phyloP scores from a whole-genome alignment of 2,329 filamentous ascomycete species.

The Beauveria caledonica region DNA sequence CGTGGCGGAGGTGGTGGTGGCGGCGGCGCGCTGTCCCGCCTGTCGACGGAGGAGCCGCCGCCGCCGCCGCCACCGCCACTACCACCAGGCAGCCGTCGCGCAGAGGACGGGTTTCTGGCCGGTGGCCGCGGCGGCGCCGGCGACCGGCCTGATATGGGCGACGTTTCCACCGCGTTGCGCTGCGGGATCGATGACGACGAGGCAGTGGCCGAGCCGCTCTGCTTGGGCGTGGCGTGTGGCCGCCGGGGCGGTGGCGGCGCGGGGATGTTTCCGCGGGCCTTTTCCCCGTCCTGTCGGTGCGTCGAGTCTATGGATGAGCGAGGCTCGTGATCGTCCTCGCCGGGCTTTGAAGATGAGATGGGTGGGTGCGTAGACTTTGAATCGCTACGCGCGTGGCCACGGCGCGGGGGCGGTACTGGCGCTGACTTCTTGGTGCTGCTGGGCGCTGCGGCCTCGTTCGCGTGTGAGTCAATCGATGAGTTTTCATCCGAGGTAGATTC shows the following conservation, averaged over 20 bases:
- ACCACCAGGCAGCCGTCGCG: constrained; percentile 35
- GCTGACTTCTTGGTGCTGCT: constrained; percentile 33
- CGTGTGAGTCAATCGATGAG: constrained; percentile 19
- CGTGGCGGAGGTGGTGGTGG: constrained; percentile 42
- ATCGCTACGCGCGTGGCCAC: constrained; percentile 38
- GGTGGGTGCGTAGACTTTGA: constrained; percentile 25
- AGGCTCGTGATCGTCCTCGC: constrained; percentile 31
- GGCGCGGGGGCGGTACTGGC: constrained; percentile 44
- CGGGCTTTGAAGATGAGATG: constrained; percentile 13
- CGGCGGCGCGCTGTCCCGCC: constrained; percentile 23
- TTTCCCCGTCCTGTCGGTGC: constrained; percentile 36
- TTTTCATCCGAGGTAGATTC: neutral
- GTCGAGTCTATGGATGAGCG: constrained; percentile 45
- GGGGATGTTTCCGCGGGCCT: constrained; percentile 23
- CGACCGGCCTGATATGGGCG: constrained; percentile 13
- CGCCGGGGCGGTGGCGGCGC: constrained; percentile 49
- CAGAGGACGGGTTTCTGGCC: constrained; percentile 32
- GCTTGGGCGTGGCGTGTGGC: constrained; percentile 31
- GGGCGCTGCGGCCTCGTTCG: constrained; percentile 20
- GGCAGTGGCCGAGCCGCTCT: constrained; percentile 17
- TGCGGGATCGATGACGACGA: constrained; percentile 8
- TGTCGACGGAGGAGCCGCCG: constrained; percentile 17
- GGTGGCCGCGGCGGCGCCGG: constrained; percentile 36
- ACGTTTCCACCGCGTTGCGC: neutral
- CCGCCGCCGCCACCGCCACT: constrained; percentile 28